phyloP scores from a whole-genome alignment of 169 alveolate species.

The Cryptosporidium baileyi region DNA sequence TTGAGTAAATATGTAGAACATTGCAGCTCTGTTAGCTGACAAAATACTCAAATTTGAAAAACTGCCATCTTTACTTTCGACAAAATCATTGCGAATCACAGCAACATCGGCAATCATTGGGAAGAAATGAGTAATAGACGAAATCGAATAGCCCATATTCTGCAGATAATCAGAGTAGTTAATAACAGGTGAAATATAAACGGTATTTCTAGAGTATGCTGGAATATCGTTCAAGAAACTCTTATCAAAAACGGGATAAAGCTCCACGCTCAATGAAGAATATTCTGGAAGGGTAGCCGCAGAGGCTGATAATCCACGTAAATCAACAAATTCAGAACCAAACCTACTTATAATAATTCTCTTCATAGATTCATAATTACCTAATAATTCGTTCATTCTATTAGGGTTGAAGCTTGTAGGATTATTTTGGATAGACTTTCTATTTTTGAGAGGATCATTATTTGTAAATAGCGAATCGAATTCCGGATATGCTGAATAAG shows the following conservation, averaged over 20 bases:
- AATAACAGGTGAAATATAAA: not conserved
- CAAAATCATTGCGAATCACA: not conserved
- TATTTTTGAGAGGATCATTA: not conserved
- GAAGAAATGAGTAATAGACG: not conserved
- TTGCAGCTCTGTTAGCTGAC: conserved; percentile 44
- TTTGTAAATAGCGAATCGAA: not conserved
- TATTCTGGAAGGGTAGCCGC: no score
- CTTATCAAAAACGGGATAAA: not conserved
- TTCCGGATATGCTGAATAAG: not conserved
- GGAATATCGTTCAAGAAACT: not conserved
- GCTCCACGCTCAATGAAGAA: not conserved
- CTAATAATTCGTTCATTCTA: not conserved
- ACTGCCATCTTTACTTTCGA: not conserved
- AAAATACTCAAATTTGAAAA: not conserved
- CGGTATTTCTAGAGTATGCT: not conserved
- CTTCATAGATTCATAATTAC: not conserved
- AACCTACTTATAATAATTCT: not conserved
- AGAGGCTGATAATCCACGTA: not conserved
- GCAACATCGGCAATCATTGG: not conserved
- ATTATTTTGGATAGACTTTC: not conserved
- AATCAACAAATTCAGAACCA: not conserved
- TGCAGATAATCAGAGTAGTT: not conserved
- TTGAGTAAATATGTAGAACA: not conserved
- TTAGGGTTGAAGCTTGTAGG: not conserved
- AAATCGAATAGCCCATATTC: not conserved